Base-by-base conservation (phyloP, 148 eudicot genomes). In the Chenopodium formosanum region DNA sequence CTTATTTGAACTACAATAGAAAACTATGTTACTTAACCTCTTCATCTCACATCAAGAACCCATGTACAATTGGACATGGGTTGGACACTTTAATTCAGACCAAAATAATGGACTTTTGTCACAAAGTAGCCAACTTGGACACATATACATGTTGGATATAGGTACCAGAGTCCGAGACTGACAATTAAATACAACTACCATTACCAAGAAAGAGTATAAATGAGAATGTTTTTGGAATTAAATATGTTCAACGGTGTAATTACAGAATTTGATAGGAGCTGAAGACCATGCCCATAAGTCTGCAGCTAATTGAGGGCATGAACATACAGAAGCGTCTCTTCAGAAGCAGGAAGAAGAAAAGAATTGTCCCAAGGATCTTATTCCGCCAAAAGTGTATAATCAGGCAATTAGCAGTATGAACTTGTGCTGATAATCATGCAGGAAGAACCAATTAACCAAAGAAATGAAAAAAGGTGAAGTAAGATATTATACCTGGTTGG, bases 401-500 rank as follows among this genome's bases (percentile, higher is more conserved):
- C 25, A 62, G 9, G n/a, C n/a, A 62, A 7, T n/a, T 7, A 62
- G 9, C 9, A 62, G 66, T 62, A 62, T 22, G 44, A n/a, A 62
- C 9, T 20, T 62, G 23, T 7, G 25, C 66, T 62, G 25, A 20
- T 62, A 20, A 62, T 62, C 14, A 4, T 20, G 44, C n/a, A 23
- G 12, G 16, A 58, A 70, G 40, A 31, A 17, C 53, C 17, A 16
- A 6, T 50, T 25, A 16, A n/a, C 34, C 14, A n/a, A 9, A 20
- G 37, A 71, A 27, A 9, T 16, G 10, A 3, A 74, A 75, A 40
- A 23, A 58, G 52, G 27, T 67, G 66, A 52, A 23, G 20, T 6
- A 85, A 12, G 83, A 68, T 72, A 40, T 20, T 22, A 40, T 81
- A 95, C 99, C 95, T 93, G 99, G 85, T 92, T 95, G 72, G 97